Conservation (phyloP, 1,284 basidiomycete species). For the Naganishia sp. region DNA sequence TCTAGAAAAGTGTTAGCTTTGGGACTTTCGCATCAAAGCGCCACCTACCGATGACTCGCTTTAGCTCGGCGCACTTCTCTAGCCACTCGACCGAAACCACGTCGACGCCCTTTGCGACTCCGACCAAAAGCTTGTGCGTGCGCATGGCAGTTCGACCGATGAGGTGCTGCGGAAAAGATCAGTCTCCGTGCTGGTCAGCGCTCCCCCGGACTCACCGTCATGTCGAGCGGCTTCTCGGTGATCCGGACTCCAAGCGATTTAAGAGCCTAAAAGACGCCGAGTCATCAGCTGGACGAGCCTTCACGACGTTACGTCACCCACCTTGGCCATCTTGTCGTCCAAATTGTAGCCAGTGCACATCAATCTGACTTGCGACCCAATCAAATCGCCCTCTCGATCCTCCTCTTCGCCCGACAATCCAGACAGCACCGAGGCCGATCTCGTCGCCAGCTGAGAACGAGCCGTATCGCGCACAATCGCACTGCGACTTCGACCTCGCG, state of each 20-base stretch:
- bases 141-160: conserved; percentile 67
- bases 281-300: neutral
- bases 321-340: conserved; percentile 35
- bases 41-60: conserved; percentile 65
- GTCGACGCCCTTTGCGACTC: conserved; percentile 63
- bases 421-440: conserved; percentile 16
- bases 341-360: conserved; percentile 41
- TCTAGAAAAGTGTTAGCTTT: conserved; percentile 56
- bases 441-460: conserved; percentile 4
- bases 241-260: conserved; percentile 65
- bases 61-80: conserved; percentile 60
- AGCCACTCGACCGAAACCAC: conserved; percentile 71
- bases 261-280: conserved; percentile 57
- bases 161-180: conserved; percentile 57
- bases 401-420: conserved; percentile 37
- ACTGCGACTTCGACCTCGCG: conserved; percentile 31
- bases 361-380: conserved; percentile 30
- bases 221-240: conserved; percentile 64
- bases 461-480: neutral
- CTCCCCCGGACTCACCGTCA: conserved; percentile 55
- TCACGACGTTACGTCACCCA: conserved; percentile 3
- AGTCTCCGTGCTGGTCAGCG: neutral
- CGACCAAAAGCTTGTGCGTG: conserved; percentile 79
- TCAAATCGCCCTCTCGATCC: conserved; percentile 24
- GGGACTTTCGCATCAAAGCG: neutral